Evolutionary conservation across 441 rosid genomes (phyloP).

Genomic region (Erodium texanum): DNA sequence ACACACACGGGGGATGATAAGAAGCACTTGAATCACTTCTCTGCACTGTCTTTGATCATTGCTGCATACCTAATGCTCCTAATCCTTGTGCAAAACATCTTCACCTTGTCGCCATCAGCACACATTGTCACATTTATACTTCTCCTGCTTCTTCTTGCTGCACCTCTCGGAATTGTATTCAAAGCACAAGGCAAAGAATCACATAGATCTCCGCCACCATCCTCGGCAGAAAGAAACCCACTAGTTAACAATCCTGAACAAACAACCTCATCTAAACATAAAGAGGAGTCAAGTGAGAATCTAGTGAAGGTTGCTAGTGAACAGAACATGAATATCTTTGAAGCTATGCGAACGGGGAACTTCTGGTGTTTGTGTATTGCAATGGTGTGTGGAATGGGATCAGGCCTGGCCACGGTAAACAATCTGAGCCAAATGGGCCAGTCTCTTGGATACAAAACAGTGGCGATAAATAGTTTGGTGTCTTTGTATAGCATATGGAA

Average conservation of each 20-base stretch:
- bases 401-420: conserved; percentile 51
- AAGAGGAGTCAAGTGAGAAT: conserved; percentile 22
- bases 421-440: conserved; percentile 57
- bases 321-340: conserved; percentile 32
- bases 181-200: conserved; percentile 30
- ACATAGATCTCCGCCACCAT: conserved; percentile 24
- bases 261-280: conserved; percentile 14
- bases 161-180: conserved; percentile 35
- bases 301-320: conserved; percentile 5
- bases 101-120: conserved; percentile 27
- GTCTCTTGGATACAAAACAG: conserved; percentile 44
- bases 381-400: conserved; percentile 50
- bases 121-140: conserved; percentile 26
- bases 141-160: conserved; percentile 35
- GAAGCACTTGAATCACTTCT: conserved; percentile 49
- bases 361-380: conserved; percentile 80
- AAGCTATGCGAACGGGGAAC: conserved; percentile 44
- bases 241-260: conserved; percentile 10
- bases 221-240: conserved; percentile 6
- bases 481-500: conserved; percentile 71
- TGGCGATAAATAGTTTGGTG: conserved; percentile 45
- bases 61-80: conserved; percentile 48
- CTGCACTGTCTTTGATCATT: conserved; percentile 32
- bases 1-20: conserved; percentile 31
- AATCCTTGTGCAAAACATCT: conserved; percentile 34